Conservation (phyloP, 1,284 basidiomycete species). For the Chiua sp. region DNA sequence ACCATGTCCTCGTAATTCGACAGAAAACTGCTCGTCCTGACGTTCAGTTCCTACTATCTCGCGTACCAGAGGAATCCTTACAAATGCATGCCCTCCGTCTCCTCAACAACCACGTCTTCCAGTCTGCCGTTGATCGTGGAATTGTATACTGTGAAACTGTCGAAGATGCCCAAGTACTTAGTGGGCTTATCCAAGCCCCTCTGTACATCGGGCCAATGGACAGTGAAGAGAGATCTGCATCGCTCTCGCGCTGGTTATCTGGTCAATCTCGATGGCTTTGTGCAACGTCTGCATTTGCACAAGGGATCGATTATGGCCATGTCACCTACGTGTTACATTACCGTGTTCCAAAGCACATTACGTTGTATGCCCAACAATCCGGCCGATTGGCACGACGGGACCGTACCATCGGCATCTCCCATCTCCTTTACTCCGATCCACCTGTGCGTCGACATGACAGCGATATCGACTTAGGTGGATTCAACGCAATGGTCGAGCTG, state of each 20-base stretch:
- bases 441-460: neutral
- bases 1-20: too few relatives aligned
- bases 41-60: too few relatives aligned
- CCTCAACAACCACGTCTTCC: too few relatives aligned
- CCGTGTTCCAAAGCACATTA: slow-evolving; percentile 6
- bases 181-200: too few relatives aligned
- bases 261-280: neutral
- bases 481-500: slow-evolving; percentile 3
- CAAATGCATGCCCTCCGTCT: too few relatives aligned
- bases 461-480: neutral
- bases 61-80: too few relatives aligned
- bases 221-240: too few relatives aligned
- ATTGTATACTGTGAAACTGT: too few relatives aligned
- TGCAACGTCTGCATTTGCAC: slow-evolving; percentile 2
- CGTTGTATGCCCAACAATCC: slow-evolving; percentile 11
- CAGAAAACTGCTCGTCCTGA: too few relatives aligned
- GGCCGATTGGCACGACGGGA: neutral
- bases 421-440: neutral
- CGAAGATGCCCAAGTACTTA: too few relatives aligned
- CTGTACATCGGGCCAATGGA: too few relatives aligned
- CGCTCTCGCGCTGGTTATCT: neutral
- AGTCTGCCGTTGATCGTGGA: too few relatives aligned
- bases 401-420: neutral
- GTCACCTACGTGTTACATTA: slow-evolving; percentile 12
- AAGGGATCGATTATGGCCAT: slow-evolving; percentile 12